Evolutionary conservation across 768 basidiomycete genomes (phyloP), one percentile per base, ranked within the genome.

Genomic region (Suillus americanus): DNA sequence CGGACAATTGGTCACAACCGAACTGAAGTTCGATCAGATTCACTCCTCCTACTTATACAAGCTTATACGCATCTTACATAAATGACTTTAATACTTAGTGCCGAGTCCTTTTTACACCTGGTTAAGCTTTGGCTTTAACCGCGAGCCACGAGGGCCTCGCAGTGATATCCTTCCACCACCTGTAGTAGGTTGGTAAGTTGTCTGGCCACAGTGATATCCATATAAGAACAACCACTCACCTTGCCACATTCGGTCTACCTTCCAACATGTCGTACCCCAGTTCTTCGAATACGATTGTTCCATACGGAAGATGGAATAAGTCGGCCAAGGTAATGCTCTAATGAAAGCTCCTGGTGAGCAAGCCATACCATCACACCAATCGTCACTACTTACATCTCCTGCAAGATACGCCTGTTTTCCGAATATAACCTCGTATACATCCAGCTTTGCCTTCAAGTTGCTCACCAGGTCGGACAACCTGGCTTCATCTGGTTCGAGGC

Each of bases 141-240:
- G 80, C 78, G 62, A 71, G 66, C 86, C 85, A 87, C 2, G 85
- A 75, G 14, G 79, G 74, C 59, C 85, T 77, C 16, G 80, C 73
- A 13, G 75, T 73, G 54, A 87, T 72, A 23, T 80, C 83, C 62
- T 81, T 79, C 80, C 81, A 86, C 86, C 86, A 87, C 74, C 84
- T 81, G 62, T 25, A 40, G 25, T 45, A n/a, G 6, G 38, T 62
- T 37, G 12, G 35, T 65, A 3, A 64, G 45, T 33, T 53, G 3
- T 30, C 20, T 12, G 16, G 28, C 16, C 10, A 1, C 37, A 40
- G 5, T 30, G 12, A 41, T 20, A 20, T 18, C 5, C n/a, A 37
- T 14, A 9, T 0, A 23, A 37, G 38, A 16, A 14, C 16, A 8
- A 13, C 23, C 33, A 4, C 73, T 48, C 46, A 74, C 73, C 75